Evolutionary conservation across 495 filamentous ascomycete genomes (phyloP), one percentile per base, ranked within the genome.

Genomic region (Annulohypoxylon bovei): DNA sequence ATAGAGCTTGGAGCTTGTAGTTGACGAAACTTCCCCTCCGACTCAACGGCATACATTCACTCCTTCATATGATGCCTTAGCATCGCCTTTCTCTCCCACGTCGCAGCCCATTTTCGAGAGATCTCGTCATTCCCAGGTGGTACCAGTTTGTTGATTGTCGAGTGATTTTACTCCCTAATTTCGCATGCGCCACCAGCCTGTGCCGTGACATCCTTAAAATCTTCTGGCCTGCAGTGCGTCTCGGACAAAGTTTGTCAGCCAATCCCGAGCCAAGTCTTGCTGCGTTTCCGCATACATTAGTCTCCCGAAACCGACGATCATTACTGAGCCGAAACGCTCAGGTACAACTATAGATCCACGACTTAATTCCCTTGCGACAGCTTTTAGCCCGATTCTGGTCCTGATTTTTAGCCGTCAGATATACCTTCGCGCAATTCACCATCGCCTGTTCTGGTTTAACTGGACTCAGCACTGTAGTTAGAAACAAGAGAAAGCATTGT

Each of bases 291-390:
- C 61, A 62, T 65, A 62, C 59, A 23, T 47, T 64, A 62, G 64
- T 62, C 65, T 64, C 42, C 71, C 77, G 69, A 79, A 77, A 75
- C 75, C 58, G 75, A 67, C 77, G 75, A 79, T 77, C 77, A 75
- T 72, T 72, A 74, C 73, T 72, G 71, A 72, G 69, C 73, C 77
- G 77, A 77, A 73, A 76, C 70, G 60, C 46, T 62, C 65, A 65
- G 64, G 35, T 71, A 61, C 71, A 65, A 60, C 61, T 61, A 59
- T 16, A 63, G 40, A 67, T 33, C 46, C 58, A 40, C 62, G 46
- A 61, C 53, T 54, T 32, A 14, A 39, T 32, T 63, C 47, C 55
- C 46, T 47, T 65, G 60, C 70, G 65, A 68, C 58, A 61, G 46
- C 37, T 55, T 39, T 35, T 32, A 54, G 53, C 40, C 23, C 14